A percentile compares a stretch with the other conserved stretches of the same genome.
phyloP scores from a whole-genome alignment of 441 rosid genomes.

The Theobroma grandiflorum region DNA sequence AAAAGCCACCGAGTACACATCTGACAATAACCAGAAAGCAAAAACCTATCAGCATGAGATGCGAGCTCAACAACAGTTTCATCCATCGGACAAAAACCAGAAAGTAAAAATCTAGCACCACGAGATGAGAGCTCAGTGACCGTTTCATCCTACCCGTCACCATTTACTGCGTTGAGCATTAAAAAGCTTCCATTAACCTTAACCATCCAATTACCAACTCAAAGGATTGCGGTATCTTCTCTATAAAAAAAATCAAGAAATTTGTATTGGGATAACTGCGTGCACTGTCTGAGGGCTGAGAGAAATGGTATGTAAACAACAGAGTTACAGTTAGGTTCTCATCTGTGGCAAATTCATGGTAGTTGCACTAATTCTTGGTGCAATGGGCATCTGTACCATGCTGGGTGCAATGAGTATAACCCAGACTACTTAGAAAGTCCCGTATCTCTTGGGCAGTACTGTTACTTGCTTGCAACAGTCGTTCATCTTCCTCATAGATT shows the following conservation, averaged over 20 bases:
- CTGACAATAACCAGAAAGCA: background rate
- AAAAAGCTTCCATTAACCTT: constrained; percentile 7
- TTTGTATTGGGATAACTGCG: background rate
- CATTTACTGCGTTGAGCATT: background rate
- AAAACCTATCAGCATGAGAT: background rate
- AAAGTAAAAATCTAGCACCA: background rate
- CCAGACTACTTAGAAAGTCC: constrained; percentile 66
- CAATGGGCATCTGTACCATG: constrained; percentile 96
- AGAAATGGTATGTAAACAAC: constrained; percentile 2
- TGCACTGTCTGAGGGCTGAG: background rate
- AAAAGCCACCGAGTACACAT: background rate
- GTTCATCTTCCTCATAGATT: constrained; percentile 93
- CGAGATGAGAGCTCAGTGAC: background rate
- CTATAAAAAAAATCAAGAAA: background rate
- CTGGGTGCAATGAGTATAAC: constrained; percentile 69
- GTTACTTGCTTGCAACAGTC: constrained; percentile 87
- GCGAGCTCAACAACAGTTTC: background rate
- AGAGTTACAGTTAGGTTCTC: constrained; percentile 11
- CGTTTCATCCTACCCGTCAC: background rate
- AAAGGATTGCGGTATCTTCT: background rate
- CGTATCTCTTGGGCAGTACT: constrained; percentile 82
- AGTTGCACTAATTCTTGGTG: constrained; percentile 54
- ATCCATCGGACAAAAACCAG: background rate
- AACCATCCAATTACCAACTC: background rate
- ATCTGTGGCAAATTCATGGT: background rate